Percentiles rank a stretch among this genome's conserved stretches.
These are phyloP conservation scores for Kluyveromyces sp. DNA, from an alignment of 1,139 yeast genomes.

Conservation along the genomic window DNA sequence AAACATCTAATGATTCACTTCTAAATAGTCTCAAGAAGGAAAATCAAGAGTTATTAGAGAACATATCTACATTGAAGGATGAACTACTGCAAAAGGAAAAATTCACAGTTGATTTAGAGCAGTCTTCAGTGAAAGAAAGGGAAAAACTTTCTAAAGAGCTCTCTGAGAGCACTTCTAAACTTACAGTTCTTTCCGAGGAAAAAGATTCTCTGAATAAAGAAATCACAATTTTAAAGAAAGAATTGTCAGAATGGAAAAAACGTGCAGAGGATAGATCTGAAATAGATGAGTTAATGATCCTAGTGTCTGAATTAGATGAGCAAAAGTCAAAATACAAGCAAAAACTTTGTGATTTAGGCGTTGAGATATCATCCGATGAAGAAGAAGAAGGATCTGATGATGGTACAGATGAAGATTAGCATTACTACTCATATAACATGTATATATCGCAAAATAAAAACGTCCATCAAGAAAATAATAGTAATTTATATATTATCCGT, in stretches of 20 bases:
- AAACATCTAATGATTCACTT: too few species aligned
- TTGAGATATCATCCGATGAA: slow-evolving; percentile 44
- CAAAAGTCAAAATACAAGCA: slow-evolving; percentile 52
- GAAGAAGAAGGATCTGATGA: slow-evolving; percentile 38
- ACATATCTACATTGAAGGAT: too few species aligned
- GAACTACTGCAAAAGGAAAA: too few species aligned
- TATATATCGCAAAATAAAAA: not conserved
- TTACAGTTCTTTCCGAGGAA: too few species aligned
- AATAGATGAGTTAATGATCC: slow-evolving; percentile 65
- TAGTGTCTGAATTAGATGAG: slow-evolving; percentile 70
- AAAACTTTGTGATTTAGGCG: slow-evolving; percentile 43
- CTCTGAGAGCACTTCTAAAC: too few species aligned
- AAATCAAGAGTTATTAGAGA: too few species aligned
- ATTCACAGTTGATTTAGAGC: too few species aligned
- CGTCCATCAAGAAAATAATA: not conserved
- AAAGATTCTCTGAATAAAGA: not conserved
- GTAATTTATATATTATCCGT: slow-evolving; percentile 10
- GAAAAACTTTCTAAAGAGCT: too few species aligned
- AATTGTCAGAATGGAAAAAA: slow-evolving; percentile 2
- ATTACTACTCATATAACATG: too few species aligned
- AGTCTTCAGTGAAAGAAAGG: too few species aligned
- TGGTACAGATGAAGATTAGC: slow-evolving; percentile 8
- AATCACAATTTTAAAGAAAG: not conserved
- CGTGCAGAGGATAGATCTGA: slow-evolving; percentile 33
- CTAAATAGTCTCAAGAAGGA: too few species aligned